A percentile compares a stretch with the other conserved stretches of the same genome.
phyloP scores from a whole-genome alignment of 1,139 yeast species.

The Sugiyamaella xylanicola region DNA sequence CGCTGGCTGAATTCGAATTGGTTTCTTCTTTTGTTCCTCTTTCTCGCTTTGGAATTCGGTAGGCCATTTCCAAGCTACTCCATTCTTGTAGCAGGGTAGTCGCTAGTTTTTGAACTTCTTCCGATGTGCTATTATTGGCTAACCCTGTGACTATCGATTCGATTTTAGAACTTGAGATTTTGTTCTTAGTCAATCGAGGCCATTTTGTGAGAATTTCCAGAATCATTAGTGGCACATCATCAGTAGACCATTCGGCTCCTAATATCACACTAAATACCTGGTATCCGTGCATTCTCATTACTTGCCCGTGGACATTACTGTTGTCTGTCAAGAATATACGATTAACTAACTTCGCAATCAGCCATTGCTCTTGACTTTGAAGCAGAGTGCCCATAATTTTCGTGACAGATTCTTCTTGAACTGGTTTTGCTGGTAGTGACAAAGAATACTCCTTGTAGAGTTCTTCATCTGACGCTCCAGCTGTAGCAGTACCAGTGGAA shows the following conservation, averaged over 20 bases:
- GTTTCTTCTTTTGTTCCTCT: slow-evolving; percentile 12
- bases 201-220: slow-evolving; percentile 64
- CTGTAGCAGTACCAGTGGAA: slow-evolving; percentile 4
- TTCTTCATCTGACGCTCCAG: slow-evolving; percentile 27
- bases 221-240: slow-evolving; percentile 48
- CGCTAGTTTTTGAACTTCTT: slow-evolving; percentile 45
- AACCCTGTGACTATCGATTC: slow-evolving; percentile 63
- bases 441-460: slow-evolving; percentile 61
- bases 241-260: slow-evolving; percentile 43
- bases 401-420: slow-evolving; percentile 58
- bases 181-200: slow-evolving; percentile 83
- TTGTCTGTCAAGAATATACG: slow-evolving; percentile 64
- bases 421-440: slow-evolving; percentile 56
- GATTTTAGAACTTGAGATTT: slow-evolving; percentile 76
- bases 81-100: slow-evolving; percentile 61
- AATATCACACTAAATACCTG: slow-evolving; percentile 70
- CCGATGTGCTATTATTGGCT: slow-evolving; percentile 37
- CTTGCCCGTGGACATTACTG: slow-evolving; percentile 55
- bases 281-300: slow-evolving; percentile 85
- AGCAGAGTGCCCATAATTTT: slow-evolving; percentile 80
- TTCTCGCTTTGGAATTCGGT: slow-evolving; percentile 66
- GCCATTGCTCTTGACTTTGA: slow-evolving; percentile 71
- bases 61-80: slow-evolving; percentile 77
- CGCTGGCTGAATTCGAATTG: slow-evolving; percentile 7
- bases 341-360: slow-evolving; percentile 65